phyloP scores from a whole-genome alignment of 106 monocot species.

The Allium fistulosum region DNA sequence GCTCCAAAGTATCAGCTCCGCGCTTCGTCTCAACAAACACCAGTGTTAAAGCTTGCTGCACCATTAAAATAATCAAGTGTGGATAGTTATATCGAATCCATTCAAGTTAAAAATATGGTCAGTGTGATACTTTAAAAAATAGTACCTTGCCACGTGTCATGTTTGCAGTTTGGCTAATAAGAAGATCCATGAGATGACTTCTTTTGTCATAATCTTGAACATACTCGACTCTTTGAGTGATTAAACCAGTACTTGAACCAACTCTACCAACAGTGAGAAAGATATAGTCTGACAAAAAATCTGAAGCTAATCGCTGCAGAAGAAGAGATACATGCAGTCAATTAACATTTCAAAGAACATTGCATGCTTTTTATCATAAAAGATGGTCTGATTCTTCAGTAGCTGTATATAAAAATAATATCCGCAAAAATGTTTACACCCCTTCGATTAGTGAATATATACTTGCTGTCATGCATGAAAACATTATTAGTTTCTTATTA shows the following conservation, averaged over 20 bases:
- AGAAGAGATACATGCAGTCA: neutral
- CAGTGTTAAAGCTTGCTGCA: slow-evolving; percentile 44
- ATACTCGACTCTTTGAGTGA: slow-evolving; percentile 24
- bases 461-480: too few species aligned
- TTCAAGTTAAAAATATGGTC: neutral
- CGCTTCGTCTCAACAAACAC: slow-evolving; percentile 65
- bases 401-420: too few species aligned
- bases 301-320: slow-evolving; percentile 18
- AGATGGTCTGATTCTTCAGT: too few species aligned
- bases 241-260: slow-evolving; percentile 22
- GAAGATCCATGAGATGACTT: slow-evolving; percentile 13
- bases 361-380: too few species aligned
- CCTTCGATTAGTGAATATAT: too few species aligned
- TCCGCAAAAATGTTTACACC: too few species aligned
- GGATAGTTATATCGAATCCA: neutral
- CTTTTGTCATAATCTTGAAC: slow-evolving; percentile 21
- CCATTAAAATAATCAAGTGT: neutral
- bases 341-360: too few species aligned
- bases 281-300: slow-evolving; percentile 13
- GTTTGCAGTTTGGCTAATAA: slow-evolving; percentile 2
- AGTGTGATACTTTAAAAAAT: neutral
- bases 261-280: slow-evolving; percentile 19
- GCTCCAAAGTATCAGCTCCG: slow-evolving; percentile 38
- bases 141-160: slow-evolving; percentile 15
- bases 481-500: too few species aligned